A percentile compares a stretch with the other conserved stretches of the same genome.
Conservation (phyloP, 345 rosid genomes). For the Nasturtium officinale region DNA sequence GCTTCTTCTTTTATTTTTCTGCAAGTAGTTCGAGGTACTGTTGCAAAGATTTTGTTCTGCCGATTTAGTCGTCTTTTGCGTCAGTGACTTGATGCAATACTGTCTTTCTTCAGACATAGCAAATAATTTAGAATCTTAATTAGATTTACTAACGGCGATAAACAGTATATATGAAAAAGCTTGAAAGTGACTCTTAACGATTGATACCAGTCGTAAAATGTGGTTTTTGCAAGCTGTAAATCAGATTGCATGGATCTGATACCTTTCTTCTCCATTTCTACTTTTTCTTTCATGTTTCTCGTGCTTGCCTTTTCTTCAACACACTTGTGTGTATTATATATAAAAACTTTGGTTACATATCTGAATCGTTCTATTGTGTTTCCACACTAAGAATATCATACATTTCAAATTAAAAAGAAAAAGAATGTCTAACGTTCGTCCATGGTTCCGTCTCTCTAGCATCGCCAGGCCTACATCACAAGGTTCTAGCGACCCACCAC, state of each 20-base stretch:
- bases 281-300: slow-evolving; percentile 34
- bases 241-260: slow-evolving; percentile 45
- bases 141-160: neutral
- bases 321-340: slow-evolving; percentile 21
- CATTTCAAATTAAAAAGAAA: neutral
- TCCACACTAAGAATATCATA: slow-evolving; percentile 14
- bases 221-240: slow-evolving; percentile 46
- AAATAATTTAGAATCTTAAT: slow-evolving; percentile 27
- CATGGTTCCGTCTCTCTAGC: slow-evolving; percentile 48
- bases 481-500: slow-evolving; percentile 41
- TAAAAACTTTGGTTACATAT: slow-evolving; percentile 9
- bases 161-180: slow-evolving; percentile 10
- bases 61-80: slow-evolving; percentile 15
- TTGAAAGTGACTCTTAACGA: slow-evolving; percentile 33
- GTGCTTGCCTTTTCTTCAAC: slow-evolving; percentile 27
- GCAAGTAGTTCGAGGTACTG: slow-evolving; percentile 23
- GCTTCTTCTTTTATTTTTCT: neutral
- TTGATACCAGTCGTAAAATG: slow-evolving; percentile 45
- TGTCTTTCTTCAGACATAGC: slow-evolving; percentile 6
- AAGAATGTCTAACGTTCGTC: slow-evolving; percentile 46
- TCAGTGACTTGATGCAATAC: neutral
- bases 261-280: slow-evolving; percentile 38
- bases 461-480: slow-evolving; percentile 43
- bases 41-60: slow-evolving; percentile 29
- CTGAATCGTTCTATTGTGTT: slow-evolving; percentile 30